phyloP scores from a whole-genome alignment of 78 protist species.

The Parvularia atlantis region DNA sequence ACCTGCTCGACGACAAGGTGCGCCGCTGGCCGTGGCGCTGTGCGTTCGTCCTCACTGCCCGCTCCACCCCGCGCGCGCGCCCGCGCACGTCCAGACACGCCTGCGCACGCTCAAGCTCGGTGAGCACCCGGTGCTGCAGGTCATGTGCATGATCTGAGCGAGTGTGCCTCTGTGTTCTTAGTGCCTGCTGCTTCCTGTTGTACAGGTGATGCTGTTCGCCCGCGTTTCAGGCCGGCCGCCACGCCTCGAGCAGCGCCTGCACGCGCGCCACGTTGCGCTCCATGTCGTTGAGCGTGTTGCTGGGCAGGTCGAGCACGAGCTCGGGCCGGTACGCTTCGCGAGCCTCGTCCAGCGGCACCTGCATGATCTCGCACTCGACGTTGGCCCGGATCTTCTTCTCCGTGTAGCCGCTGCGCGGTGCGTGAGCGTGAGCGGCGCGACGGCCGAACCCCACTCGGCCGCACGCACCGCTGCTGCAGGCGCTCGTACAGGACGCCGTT shows the following conservation, averaged over 20 bases:
- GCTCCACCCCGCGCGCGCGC: no score
- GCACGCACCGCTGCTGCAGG: conserved; percentile 15
- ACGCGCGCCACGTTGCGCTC: conserved; percentile 13
- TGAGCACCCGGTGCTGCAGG: no score
- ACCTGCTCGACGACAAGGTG: no score
- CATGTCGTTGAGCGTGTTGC: conserved; percentile 38
- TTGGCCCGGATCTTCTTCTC: conserved; percentile 61
- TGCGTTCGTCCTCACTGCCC: no score
- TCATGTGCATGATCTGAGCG: no score
- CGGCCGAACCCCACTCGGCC: not conserved
- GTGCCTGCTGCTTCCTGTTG: no score
- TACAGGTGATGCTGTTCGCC: no score
- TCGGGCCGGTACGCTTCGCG: conserved; percentile 27
- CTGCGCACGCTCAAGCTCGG: no score
- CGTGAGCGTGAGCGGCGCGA: not conserved
- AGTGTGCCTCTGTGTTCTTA: no score
- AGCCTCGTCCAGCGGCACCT: conserved; percentile 76
- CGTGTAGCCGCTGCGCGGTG: conserved; percentile 39
- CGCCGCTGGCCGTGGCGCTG: no score
- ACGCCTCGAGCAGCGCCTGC: not conserved
- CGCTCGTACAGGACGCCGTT: conserved; percentile 51
- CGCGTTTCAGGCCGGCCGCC: no score
- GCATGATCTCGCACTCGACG: conserved; percentile 78
- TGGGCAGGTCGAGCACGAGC: conserved; percentile 1
- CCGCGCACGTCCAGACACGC: no score